Percentiles rank a stretch among this genome's conserved stretches.
phyloP scores from a whole-genome alignment of 2,329 filamentous ascomycete genomes.

The Epichloe festucae region DNA sequence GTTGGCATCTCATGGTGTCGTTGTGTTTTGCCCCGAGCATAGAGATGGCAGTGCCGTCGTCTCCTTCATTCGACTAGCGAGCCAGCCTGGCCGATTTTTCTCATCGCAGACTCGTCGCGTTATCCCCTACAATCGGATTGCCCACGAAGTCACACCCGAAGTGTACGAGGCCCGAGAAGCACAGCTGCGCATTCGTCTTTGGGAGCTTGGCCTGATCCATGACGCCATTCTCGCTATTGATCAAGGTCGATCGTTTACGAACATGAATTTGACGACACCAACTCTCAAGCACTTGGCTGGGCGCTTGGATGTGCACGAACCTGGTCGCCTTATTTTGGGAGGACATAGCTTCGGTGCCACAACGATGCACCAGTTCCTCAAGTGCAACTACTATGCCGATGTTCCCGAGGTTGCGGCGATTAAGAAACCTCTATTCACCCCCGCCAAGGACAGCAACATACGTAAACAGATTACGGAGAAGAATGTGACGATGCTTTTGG shows the following conservation, averaged over 20 bases:
- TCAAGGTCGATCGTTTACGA: constrained; percentile 32
- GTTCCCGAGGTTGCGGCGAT: constrained; percentile 32
- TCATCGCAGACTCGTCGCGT: constrained; percentile 15
- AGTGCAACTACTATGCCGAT: constrained; percentile 59
- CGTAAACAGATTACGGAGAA: constrained; percentile 53
- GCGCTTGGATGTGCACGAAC: constrained; percentile 54
- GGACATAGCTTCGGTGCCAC: constrained; percentile 76
- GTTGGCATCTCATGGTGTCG: constrained; percentile 65
- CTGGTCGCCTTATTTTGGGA: constrained; percentile 60
- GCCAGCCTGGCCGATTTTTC: constrained; percentile 24
- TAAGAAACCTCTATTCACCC: constrained; percentile 47
- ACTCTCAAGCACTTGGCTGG: constrained; percentile 46
- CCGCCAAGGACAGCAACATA: constrained; percentile 41
- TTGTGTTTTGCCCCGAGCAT: constrained; percentile 73
- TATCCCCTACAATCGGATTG: constrained; percentile 37
- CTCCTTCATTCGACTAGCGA: constrained; percentile 54
- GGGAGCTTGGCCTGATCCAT: constrained; percentile 63
- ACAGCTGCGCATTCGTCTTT: constrained; percentile 62
- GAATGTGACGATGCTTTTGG: constrained; percentile 56
- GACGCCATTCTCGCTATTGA: constrained; percentile 58
- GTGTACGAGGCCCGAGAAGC: constrained; percentile 54
- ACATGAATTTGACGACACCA: constrained; percentile 37
- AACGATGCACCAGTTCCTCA: constrained; percentile 63
- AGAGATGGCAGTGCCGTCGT: constrained; percentile 68
- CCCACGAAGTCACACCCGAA: constrained; percentile 52